Evolutionary conservation across 208 protist species (phyloP), one percentile per base, ranked within the genome.

Genomic region (Leishmania lainsoni): DNA sequence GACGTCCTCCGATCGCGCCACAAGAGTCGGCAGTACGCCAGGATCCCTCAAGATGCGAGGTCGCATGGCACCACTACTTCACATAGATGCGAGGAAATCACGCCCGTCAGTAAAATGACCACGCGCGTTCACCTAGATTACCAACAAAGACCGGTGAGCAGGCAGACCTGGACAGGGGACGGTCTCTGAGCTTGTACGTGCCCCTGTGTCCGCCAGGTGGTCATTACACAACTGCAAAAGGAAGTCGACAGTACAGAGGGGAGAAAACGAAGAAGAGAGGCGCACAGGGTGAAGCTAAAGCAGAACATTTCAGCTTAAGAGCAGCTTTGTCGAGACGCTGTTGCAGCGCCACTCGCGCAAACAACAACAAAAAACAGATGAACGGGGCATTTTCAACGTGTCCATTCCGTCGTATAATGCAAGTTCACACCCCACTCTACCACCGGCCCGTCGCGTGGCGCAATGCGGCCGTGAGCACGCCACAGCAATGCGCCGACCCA

Each of bases 1-100:
- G 35, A 80, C 45, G 54, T 80, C 63, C 39, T 79, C 56, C 8
- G 75, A 17, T 8, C 65, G n/a, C 32, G 65, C 65, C 35, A 42
- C 35, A 5, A 70, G 65, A 32, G 65, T 70, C 32, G 65, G 65
- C 65, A 16, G 65, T 42, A 70, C 65, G 65, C 35, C 32, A 3
- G 65, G 32, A 32, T 70, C 65, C 32, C 65, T 32, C 26, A 70
- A n/a, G 65, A 70, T 70, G 65, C 65, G 32, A 70, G 35, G 29
- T 16, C 32, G 65, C 65, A 70, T 70, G 22, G 16, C 17, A 42
- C 16, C 17, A 0, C 65, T 12, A 22, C 65, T 17, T 45, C n/a
- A 5, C 12, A 42, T 14, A 48, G 65, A 70, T 32, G 35, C 9
- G 16, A 70, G 29, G 32, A 70, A 42, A 48, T 70, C 58, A 32